Percentiles rank a stretch among this genome's conserved stretches.
phyloP scores from a whole-genome alignment of 768 basidiomycete species.

The Xerocomellus amylosporus region DNA sequence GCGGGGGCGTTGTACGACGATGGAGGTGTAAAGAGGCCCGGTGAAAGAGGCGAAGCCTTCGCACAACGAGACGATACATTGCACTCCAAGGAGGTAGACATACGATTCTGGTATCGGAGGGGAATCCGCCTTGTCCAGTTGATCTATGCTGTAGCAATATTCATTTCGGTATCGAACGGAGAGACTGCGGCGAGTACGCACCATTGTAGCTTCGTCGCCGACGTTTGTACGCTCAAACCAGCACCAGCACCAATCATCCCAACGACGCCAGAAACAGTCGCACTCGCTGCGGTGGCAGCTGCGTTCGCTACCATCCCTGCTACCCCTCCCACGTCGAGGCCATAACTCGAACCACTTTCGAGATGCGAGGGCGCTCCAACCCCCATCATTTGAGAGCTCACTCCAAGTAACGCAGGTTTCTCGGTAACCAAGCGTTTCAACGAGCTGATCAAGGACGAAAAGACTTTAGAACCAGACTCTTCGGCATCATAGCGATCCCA shows the following conservation, averaged over 20 bases:
- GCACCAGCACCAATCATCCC: constrained; percentile 76
- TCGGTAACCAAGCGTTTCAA: constrained; percentile 87
- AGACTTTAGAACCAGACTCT: constrained; percentile 63
- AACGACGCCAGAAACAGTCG: constrained; percentile 78
- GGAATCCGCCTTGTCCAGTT: constrained; percentile 95
- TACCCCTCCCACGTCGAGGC: constrained; percentile 61
- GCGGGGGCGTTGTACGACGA: constrained; percentile 65
- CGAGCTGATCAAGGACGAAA: constrained; percentile 74
- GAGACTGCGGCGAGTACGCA: constrained; percentile 34
- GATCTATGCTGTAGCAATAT: constrained; percentile 74
- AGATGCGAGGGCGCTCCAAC: constrained; percentile 53
- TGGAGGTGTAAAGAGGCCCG: constrained; percentile 68
- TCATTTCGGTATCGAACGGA: neutral
- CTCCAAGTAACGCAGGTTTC: constrained; percentile 81
- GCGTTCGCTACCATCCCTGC: constrained; percentile 83
- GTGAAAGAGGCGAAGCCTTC: constrained; percentile 80
- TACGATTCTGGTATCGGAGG: constrained; percentile 93
- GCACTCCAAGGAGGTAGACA: constrained; percentile 86
- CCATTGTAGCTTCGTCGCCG: constrained; percentile 91
- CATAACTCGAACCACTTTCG: constrained; percentile 39
- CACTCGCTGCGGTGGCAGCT: constrained; percentile 78
- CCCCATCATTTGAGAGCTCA: constrained; percentile 77
- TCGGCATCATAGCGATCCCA: constrained; percentile 75
- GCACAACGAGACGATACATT: constrained; percentile 81
- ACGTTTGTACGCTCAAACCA: constrained; percentile 69